Evolutionary conservation across 805 yeast genomes (phyloP).

Genomic region (Starmera quercuum): DNA sequence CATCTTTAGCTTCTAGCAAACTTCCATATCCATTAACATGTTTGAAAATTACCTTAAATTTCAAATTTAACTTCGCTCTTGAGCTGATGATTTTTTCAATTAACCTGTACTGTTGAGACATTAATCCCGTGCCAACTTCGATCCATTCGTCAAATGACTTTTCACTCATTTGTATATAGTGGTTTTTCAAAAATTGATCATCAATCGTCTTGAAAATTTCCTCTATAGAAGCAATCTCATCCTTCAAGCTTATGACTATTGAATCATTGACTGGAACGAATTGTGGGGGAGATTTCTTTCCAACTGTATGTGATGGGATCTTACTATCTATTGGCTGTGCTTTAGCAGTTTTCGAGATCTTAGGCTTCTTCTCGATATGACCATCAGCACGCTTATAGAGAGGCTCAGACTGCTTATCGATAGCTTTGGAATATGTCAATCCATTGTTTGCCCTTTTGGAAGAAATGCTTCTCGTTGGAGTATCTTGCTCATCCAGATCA

Average conservation of each 20-base stretch:
- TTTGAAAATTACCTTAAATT: conserved; percentile 29
- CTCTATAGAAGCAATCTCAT: not conserved
- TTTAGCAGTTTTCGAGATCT: not conserved
- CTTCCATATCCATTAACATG: conserved; percentile 28
- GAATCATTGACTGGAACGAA: not conserved
- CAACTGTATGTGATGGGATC: too few relatives aligned
- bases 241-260: not conserved
- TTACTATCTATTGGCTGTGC: not conserved
- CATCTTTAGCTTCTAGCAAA: conserved; percentile 24
- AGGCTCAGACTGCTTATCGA: too few relatives aligned
- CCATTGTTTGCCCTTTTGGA: not conserved
- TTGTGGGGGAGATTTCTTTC: conserved; percentile 1
- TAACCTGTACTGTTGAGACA: conserved; percentile 25
- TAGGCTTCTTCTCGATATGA: too few relatives aligned
- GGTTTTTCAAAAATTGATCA: conserved; percentile 10
- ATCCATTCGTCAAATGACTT: conserved; percentile 29
- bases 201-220: not conserved
- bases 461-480: not conserved
- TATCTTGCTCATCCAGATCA: not conserved
- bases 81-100: conserved; percentile 26
- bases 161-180: conserved; percentile 20
- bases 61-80: conserved; percentile 32
- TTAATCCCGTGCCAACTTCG: conserved; percentile 24
- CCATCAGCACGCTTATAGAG: not conserved
- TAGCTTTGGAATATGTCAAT: too few relatives aligned